Evolutionary conservation across 495 filamentous ascomycete species (phyloP).

Genomic region (Xylaria longipes): DNA sequence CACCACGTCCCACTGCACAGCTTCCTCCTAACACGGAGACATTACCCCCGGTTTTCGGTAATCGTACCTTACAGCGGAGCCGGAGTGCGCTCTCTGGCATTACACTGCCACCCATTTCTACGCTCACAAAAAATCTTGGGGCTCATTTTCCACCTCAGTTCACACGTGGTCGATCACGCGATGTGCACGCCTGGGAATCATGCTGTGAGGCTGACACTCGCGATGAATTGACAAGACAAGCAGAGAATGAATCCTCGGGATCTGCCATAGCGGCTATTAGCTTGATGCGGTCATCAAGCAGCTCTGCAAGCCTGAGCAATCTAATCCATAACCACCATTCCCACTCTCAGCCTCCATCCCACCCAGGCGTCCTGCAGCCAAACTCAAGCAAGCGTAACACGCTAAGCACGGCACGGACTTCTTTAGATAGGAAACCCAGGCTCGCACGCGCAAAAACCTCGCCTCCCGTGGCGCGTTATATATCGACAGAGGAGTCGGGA

Average conservation of each 20-base stretch:
- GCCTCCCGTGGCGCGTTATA: slow-evolving; percentile 13
- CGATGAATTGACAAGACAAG: slow-evolving; percentile 72
- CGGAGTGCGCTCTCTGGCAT: slow-evolving; percentile 56
- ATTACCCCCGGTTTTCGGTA: slow-evolving; percentile 60
- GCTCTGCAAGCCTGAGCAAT: slow-evolving; percentile 51
- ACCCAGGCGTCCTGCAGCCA: slow-evolving; percentile 50
- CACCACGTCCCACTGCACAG: slow-evolving; percentile 56
- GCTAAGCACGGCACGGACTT: slow-evolving; percentile 54
- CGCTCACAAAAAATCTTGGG: slow-evolving; percentile 50
- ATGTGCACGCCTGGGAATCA: slow-evolving; percentile 85
- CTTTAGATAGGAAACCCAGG: slow-evolving; percentile 66
- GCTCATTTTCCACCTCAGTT: slow-evolving; percentile 62
- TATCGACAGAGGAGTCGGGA: neutral
- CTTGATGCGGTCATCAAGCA: slow-evolving; percentile 70
- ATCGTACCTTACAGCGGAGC: slow-evolving; percentile 59
- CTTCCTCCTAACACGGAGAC: slow-evolving; percentile 33
- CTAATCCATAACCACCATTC: slow-evolving; percentile 42
- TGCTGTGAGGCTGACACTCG: slow-evolving; percentile 75
- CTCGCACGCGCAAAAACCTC: slow-evolving; percentile 59
- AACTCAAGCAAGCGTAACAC: slow-evolving; percentile 67
- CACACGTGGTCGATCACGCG: slow-evolving; percentile 73
- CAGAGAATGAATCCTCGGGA: slow-evolving; percentile 72
- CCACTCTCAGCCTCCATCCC: slow-evolving; percentile 41
- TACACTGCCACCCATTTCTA: slow-evolving; percentile 58
- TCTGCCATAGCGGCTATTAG: slow-evolving; percentile 75